These are phyloP conservation scores for Metschnikowia koreensis DNA, from an alignment of 805 yeast genomes.

Conservation along the genomic window DNA sequence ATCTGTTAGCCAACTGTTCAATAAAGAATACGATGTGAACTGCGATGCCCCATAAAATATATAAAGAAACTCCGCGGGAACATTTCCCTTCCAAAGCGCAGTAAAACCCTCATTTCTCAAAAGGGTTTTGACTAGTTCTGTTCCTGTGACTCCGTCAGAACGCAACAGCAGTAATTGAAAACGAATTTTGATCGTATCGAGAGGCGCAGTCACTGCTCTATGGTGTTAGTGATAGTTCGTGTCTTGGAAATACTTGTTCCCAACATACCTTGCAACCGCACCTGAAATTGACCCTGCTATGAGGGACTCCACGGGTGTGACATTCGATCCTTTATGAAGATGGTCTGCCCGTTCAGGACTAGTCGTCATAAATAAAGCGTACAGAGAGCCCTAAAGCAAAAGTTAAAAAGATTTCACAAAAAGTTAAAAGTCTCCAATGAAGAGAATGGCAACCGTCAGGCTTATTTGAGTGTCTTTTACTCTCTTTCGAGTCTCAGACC, in stretches of 20 bases:
- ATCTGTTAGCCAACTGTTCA: constrained; percentile 45
- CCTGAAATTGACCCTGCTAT: constrained; percentile 58
- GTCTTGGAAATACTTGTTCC: too few relatives aligned
- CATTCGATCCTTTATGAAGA: constrained; percentile 49
- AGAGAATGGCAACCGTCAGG: too few relatives aligned
- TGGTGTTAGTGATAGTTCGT: constrained; percentile 20
- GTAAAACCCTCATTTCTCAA: constrained; percentile 61
- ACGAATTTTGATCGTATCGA: constrained; percentile 76
- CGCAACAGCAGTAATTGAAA: constrained; percentile 55
- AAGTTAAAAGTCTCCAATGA: too few relatives aligned
- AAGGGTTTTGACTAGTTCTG: constrained; percentile 42
- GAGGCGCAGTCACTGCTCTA: constrained; percentile 68
- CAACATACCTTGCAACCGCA: constrained; percentile 42
- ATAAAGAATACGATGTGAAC: constrained; percentile 65
- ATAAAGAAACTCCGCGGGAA: constrained; percentile 88
- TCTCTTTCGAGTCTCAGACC: too few relatives aligned
- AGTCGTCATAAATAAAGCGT: constrained; percentile 1
- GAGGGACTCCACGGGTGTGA: constrained; percentile 52
- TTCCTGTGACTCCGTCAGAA: constrained; percentile 21
- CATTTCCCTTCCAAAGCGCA: constrained; percentile 95
- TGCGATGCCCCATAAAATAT: constrained; percentile 82
- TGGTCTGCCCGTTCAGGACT: constrained; percentile 36
- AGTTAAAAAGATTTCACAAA: neutral
- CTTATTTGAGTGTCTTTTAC: too few relatives aligned
- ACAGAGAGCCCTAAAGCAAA: neutral